Base-by-base conservation (phyloP, 1,139 yeast genomes). In the Yamadazyma blattariae region DNA sequence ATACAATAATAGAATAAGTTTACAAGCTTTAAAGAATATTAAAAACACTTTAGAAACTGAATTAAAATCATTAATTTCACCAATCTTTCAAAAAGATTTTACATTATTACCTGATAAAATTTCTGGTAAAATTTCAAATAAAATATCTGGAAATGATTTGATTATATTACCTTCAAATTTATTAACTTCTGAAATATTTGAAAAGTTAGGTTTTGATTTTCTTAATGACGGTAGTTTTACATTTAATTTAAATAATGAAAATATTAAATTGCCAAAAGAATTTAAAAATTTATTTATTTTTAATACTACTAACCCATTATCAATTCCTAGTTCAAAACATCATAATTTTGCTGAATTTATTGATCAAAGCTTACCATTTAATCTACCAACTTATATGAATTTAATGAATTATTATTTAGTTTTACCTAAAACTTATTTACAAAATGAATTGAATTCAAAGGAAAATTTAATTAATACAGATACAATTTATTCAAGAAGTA, bases 211-310 rank as follows among this genome's bases (percentile, higher is more conserved):
- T 1, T 45, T 58, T 11, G 37, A 40, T 4, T 43, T 45, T 21
- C 43, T 57, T 33, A 44, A 45, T 20, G 35, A 43, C 7, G 44
- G 44, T 34, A 46, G 50, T 4, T 37, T 31, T 23, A 27, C 24
- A 3, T 36, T 45, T 20, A 28, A 23, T n/a, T 31, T 47, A 14
- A 31, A 39, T 13, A 33, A 32, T 7, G 28, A 34, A 16, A 37
- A 38, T 3, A 16, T 38, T n/a, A 26, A 21, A 12, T 29, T 47
- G 15, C 72, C 73, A 2, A 50, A 49, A 26, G 54, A 51, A 12
- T 48, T 56, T n/a, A 54, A 50, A n/a, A 62, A 55, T 10, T 45
- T 61, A 26, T 67, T 67, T 33, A 34, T 67, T 3, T 64, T 62
- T 48, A 65, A 67, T 42, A 54, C 66, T 3, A 47, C 56, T 1